Evolutionary conservation across 2,329 filamentous ascomycete genomes (phyloP), one percentile per base, ranked within the genome.

Genomic region (Fusarium paranaense): DNA sequence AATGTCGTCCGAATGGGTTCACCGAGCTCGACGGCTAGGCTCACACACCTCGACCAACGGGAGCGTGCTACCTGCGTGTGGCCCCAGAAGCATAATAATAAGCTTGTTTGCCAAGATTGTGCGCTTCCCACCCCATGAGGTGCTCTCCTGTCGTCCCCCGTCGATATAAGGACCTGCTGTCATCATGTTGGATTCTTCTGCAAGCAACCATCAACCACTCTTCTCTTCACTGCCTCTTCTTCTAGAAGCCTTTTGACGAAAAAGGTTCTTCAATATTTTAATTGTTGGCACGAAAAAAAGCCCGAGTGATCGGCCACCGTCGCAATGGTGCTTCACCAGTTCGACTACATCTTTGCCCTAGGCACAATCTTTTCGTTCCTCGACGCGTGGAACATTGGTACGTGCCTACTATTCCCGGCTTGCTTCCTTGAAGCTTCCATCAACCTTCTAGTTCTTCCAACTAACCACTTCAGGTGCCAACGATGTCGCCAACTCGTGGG

Each of bases 401-500:
- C 18, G 70, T 65, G 4, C 7, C 6, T 7, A 22, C 27, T 47
- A 47, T 47, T 47, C 42, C 42, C 22, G 42, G 14, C 42, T 47
- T 47, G 22, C 11, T 5, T 11, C 16, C 27, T 22, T 22, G n/a
- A 22, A 35, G n/a, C 42, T 37, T 30, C 56, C 42, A 25, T 60
- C 11, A 30, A 3, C 2, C 25, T 35, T 35, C 35, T 22, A 32
- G 45, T n/a, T 1, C 1, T 5, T 0, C 79, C 13, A 33, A 60
- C 61, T 68, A n/a, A 64, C 22, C 0, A 6, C 2, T 4, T 14
- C 16, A 79, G 78, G 78, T 76, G 78, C 78, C 47, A 79, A 79
- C 83, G 92, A 94, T 92, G 92, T 94, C 69, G 92, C 92, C 81
- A 94, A 94, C 85, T 90, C 91, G 4, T 94, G 91, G 90, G 91